Percentiles rank a stretch among this genome's conserved stretches.
Conservation (phyloP, 2,329 filamentous ascomycete species). For the Dendrostoma leiphaemia region DNA sequence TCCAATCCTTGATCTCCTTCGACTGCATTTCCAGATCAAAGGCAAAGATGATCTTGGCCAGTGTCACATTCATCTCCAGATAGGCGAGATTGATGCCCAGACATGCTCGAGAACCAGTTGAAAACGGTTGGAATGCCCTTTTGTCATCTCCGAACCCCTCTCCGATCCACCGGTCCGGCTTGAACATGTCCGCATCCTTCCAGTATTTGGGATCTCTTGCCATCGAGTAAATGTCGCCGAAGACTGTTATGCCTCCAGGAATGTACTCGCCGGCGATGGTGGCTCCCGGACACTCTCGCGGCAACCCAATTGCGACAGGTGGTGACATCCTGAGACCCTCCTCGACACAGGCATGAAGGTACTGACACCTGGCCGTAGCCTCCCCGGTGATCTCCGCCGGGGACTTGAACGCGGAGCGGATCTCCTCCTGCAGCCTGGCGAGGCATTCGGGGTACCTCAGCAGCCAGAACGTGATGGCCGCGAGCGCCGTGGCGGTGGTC, state of each 20-base stretch:
- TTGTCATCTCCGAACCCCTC: slow-evolving; percentile 21
- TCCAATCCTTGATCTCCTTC: slow-evolving; percentile 12
- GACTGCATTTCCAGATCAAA: slow-evolving; percentile 24
- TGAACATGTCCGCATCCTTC: slow-evolving; percentile 11
- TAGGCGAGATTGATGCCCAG: slow-evolving; percentile 24
- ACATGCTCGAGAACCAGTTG: slow-evolving; percentile 16
- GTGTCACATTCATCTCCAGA: slow-evolving; percentile 28
- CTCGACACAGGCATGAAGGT: slow-evolving; percentile 5
- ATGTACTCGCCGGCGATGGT: slow-evolving; percentile 16
- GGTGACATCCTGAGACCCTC: slow-evolving; percentile 11
- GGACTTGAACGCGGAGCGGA: slow-evolving; percentile 34
- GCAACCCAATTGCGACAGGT: slow-evolving; percentile 10
- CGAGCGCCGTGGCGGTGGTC: slow-evolving; percentile 18
- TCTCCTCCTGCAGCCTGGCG: slow-evolving; percentile 34
- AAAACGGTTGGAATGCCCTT: slow-evolving; percentile 29
- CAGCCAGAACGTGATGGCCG: slow-evolving; percentile 19
- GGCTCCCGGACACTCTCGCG: slow-evolving; percentile 16
- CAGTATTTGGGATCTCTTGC: slow-evolving; percentile 13
- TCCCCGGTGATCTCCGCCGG: slow-evolving; percentile 35
- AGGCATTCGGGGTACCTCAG: slow-evolving; percentile 25
- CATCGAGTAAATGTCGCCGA: slow-evolving; percentile 6
- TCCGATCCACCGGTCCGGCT: slow-evolving; percentile 14
- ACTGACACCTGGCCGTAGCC: slow-evolving; percentile 3
- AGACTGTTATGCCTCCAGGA: slow-evolving; percentile 8
- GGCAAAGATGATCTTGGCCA: slow-evolving; percentile 27